Percentiles rank a stretch among this genome's conserved stretches.
These are phyloP conservation scores for Amylocystis lapponica DNA, from an alignment of 768 basidiomycete species.

Conservation along the genomic window DNA sequence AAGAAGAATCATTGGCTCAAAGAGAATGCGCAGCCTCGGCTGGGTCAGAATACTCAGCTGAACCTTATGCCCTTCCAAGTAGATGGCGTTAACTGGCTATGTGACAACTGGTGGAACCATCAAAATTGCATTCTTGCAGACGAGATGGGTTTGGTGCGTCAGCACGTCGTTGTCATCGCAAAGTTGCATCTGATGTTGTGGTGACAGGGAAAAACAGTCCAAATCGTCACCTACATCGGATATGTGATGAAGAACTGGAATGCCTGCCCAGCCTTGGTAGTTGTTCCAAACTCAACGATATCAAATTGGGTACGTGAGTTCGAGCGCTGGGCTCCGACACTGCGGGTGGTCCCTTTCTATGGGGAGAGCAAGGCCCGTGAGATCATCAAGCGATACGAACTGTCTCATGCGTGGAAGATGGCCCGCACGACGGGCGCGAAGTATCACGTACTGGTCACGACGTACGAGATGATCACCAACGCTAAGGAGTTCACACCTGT, in stretches of 20 bases:
- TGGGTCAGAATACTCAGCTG: constrained; percentile 59
- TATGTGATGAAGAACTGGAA: constrained; percentile 48
- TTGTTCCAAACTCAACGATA: constrained; percentile 96
- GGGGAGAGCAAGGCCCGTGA: constrained; percentile 78
- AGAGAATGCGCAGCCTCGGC: constrained; percentile 44
- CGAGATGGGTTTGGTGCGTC: constrained; percentile 87
- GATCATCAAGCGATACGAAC: constrained; percentile 75
- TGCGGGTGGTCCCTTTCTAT: constrained; percentile 79
- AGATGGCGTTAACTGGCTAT: constrained; percentile 81
- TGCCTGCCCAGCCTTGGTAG: constrained; percentile 77
- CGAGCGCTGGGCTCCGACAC: constrained; percentile 72
- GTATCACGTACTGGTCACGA: constrained; percentile 89
- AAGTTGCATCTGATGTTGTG: neutral
- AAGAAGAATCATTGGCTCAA: constrained; percentile 47
- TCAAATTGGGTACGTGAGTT: constrained; percentile 96
- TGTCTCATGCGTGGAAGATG: constrained; percentile 52
- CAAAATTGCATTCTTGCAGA: constrained; percentile 91
- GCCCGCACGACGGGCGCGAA: constrained; percentile 49
- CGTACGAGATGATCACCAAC: constrained; percentile 80
- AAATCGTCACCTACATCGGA: constrained; percentile 81
- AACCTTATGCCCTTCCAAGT: constrained; percentile 88
- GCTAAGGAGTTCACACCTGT: constrained; percentile 63
- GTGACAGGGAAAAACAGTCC: constrained; percentile 82
- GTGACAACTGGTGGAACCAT: constrained; percentile 81
- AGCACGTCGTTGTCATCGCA: no score